Conservation (phyloP, 164 flowering plant species). For the Magnolia officinalis region DNA sequence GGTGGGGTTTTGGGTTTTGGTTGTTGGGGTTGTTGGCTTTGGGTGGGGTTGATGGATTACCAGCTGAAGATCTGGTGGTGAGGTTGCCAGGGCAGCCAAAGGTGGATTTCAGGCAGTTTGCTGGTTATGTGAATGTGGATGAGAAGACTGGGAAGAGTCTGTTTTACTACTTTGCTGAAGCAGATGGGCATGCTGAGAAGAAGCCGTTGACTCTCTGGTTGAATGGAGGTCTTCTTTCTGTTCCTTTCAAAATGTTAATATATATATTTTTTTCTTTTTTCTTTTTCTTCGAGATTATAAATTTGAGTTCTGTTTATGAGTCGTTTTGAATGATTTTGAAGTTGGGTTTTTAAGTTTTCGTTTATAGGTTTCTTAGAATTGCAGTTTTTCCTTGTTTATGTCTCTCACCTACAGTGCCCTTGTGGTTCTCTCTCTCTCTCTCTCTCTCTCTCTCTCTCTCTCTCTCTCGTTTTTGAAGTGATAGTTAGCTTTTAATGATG, state of each 20-base stretch:
- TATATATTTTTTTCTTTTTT: not conserved
- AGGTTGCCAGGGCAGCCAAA: conserved; percentile 79
- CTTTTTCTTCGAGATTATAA: not conserved
- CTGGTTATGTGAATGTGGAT: conserved; percentile 89
- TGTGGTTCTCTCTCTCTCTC: not conserved
- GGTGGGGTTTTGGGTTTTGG: conserved; percentile 22
- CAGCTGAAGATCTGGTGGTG: conserved; percentile 72
- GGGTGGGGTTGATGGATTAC: conserved; percentile 41
- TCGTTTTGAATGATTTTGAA: not conserved
- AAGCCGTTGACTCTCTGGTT: conserved; percentile 91
- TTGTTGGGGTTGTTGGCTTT: conserved; percentile 21
- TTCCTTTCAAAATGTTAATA: not conserved
- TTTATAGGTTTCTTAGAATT: not conserved
- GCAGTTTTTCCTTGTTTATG: not conserved
- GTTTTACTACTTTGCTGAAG: conserved; percentile 94
- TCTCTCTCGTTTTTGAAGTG: not conserved
- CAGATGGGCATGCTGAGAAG: conserved; percentile 46
- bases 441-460: not conserved
- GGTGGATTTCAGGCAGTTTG: conserved; percentile 78
- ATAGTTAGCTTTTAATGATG: too few relatives aligned
- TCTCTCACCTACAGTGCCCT: not conserved
- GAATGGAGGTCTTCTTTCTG: conserved; percentile 71
- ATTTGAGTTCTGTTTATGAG: not conserved
- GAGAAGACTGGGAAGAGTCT: conserved; percentile 72
- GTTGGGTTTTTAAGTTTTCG: not conserved